Conservation (phyloP, 495 filamentous ascomycete genomes). For the Hypoxylon cercidicola region DNA sequence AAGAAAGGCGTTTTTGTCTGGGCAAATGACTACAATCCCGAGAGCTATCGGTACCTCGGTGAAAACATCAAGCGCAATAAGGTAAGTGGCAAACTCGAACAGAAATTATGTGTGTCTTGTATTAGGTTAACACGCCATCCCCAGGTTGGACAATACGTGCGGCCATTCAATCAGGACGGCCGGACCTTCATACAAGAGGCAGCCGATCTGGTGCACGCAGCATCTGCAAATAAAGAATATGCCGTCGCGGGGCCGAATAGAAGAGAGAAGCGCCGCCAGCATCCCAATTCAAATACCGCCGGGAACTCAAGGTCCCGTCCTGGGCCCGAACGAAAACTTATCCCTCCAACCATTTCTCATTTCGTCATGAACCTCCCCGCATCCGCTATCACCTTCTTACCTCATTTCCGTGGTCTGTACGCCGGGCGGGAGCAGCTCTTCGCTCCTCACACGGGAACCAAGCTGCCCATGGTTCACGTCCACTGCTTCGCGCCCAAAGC, state of each 20-base stretch:
- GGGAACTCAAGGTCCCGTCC: conserved; percentile 41
- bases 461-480: conserved; percentile 86
- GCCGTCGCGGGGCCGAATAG: conserved; percentile 55
- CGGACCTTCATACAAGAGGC: conserved; percentile 78
- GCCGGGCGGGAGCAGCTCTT: conserved; percentile 72
- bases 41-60: conserved; percentile 76
- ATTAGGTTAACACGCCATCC: conserved; percentile 16
- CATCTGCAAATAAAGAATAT: conserved; percentile 58
- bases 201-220: conserved; percentile 67
- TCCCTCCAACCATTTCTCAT: conserved; percentile 80
- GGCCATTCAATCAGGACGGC: conserved; percentile 82
- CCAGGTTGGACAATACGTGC: conserved; percentile 77
- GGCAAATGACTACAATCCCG: conserved; percentile 97
- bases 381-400: conserved; percentile 83
- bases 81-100: conserved; percentile 51
- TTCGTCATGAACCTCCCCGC: conserved; percentile 98
- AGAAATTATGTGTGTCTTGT: conserved; percentile 3
- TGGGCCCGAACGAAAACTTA: conserved; percentile 57
- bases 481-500: conserved; percentile 87
- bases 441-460: conserved; percentile 61
- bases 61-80: conserved; percentile 82
- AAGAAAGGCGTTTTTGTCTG: conserved; percentile 92
- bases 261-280: conserved; percentile 39
- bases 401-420: conserved; percentile 87
- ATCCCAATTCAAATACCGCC: conserved; percentile 41